phyloP scores from a whole-genome alignment of 345 rosid species.

The Eucalyptus cladocalyx region DNA sequence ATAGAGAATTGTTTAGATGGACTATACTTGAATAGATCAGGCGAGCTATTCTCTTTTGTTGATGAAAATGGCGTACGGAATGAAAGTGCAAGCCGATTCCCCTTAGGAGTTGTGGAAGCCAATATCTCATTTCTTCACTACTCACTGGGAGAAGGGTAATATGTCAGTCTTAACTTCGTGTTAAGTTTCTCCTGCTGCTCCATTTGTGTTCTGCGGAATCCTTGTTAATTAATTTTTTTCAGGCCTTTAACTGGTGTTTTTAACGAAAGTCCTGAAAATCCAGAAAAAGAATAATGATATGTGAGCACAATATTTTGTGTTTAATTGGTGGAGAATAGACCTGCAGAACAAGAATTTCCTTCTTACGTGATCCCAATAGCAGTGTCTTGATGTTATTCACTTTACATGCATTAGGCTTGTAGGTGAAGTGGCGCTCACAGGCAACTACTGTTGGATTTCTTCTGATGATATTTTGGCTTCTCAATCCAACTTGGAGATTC shows the following conservation, averaged over 20 bases:
- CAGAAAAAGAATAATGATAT: background rate
- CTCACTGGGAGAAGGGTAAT: constrained; percentile 47
- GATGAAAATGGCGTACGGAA: background rate
- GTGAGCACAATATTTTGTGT: background rate
- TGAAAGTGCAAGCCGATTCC: constrained; percentile 9
- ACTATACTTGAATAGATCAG: background rate
- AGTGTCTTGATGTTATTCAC: background rate
- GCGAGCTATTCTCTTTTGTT: constrained; percentile 2
- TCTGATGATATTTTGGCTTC: constrained; percentile 10
- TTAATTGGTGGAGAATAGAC: background rate
- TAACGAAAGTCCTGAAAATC: background rate
- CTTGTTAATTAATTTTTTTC: background rate
- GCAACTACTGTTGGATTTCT: constrained; percentile 35
- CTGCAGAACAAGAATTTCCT: background rate
- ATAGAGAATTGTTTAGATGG: background rate
- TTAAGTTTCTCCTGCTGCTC: background rate
- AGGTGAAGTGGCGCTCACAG: constrained; percentile 33
- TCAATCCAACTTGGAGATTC: constrained; percentile 1
- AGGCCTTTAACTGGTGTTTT: background rate
- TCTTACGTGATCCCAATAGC: background rate
- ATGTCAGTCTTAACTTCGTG: background rate
- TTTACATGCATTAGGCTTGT: constrained; percentile 21
- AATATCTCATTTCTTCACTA: constrained; percentile 27
- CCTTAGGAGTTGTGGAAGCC: constrained; percentile 11
- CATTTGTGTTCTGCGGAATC: background rate